Evolutionary conservation across 148 eudicot species (phyloP).

Genomic region (Vaccinium myrtillus): DNA sequence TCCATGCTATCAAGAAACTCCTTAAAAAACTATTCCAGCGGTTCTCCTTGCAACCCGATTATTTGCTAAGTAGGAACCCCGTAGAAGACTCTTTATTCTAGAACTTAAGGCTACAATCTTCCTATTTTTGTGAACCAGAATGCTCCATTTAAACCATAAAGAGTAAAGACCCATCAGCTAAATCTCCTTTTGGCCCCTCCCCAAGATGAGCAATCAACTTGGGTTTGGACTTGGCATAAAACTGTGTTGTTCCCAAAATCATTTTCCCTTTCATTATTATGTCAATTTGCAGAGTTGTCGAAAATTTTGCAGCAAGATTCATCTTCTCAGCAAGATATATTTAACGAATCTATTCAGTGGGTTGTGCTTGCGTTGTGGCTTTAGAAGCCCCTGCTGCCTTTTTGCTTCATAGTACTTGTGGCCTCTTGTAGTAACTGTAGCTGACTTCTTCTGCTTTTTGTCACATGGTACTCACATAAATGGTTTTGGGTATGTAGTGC

Average conservation of each 20-base stretch:
- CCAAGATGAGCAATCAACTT: background rate
- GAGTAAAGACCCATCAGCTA: background rate
- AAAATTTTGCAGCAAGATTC: background rate
- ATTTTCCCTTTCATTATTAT: background rate
- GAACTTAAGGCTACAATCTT: background rate
- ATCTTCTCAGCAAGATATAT: background rate
- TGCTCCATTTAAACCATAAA: background rate
- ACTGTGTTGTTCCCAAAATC: background rate
- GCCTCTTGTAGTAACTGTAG: background rate
- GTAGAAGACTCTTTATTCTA: background rate
- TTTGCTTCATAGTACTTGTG: background rate
- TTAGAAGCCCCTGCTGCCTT: background rate
- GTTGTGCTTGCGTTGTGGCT: background rate
- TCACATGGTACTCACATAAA: background rate
- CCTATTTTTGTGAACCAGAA: background rate
- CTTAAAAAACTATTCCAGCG: background rate
- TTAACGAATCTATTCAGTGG: background rate
- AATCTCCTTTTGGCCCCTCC: background rate
- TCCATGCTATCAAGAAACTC: background rate
- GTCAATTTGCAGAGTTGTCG: background rate
- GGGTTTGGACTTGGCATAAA: background rate
- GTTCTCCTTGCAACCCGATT: background rate
- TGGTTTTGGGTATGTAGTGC: slow-evolving; percentile 55
- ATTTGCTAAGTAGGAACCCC: background rate
- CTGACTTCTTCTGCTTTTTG: background rate